These are phyloP conservation scores for Botrytis paeoniae DNA, from an alignment of 2,329 filamentous ascomycete genomes.

Conservation along the genomic window DNA sequence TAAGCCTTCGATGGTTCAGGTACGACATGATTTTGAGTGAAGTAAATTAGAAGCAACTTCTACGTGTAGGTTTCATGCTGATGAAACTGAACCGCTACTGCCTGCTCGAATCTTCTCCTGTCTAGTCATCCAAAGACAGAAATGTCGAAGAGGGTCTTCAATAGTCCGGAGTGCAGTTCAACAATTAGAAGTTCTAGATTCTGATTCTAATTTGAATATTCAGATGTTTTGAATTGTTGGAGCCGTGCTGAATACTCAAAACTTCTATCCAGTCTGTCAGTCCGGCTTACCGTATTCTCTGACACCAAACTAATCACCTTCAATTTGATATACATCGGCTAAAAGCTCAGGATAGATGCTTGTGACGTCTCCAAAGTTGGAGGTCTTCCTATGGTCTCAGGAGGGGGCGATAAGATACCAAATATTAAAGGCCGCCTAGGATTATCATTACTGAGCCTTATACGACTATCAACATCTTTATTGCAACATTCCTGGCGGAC, in stretches of 20 bases:
- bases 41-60: background rate
- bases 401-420: accelerated
- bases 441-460: background rate
- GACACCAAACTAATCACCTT: background rate
- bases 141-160: background rate
- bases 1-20: too few species aligned
- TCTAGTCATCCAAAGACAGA: too few species aligned
- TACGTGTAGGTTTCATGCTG: too few species aligned
- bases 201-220: background rate
- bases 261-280: background rate
- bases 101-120: too few species aligned
- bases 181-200: accelerated
- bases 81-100: background rate
- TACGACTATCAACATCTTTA: background rate
- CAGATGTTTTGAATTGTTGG: background rate
- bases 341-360: background rate
- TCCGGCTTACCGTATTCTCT: background rate
- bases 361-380: background rate
- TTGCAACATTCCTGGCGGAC: background rate
- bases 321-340: accelerated
- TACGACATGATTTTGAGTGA: background rate
- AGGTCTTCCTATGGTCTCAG: background rate
- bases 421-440: background rate
- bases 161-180: accelerated
- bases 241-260: background rate